Evolutionary conservation across 2,329 filamentous ascomycete genomes (phyloP).

Genomic region (Stachybotrys chartarum): DNA sequence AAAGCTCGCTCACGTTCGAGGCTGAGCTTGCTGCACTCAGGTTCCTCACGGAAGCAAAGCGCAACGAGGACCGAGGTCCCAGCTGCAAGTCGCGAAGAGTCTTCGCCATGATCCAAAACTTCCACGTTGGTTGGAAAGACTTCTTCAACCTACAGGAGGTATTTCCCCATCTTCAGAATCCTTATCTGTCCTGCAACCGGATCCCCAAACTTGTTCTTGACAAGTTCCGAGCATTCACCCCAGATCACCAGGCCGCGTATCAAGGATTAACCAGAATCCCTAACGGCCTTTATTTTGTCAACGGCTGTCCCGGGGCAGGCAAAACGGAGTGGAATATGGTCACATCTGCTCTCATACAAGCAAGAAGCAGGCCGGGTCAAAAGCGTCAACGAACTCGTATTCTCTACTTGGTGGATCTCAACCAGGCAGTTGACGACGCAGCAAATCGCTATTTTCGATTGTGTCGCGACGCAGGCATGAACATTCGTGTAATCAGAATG

Average conservation of each 20-base stretch:
- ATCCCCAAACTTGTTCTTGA: constrained; percentile 17
- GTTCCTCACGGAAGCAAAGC: constrained; percentile 13
- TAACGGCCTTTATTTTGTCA: constrained; percentile 35
- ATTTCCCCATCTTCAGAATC: constrained; percentile 27
- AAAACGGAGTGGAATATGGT: constrained; percentile 41
- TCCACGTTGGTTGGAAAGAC: constrained; percentile 12
- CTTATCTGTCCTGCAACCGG: constrained; percentile 6
- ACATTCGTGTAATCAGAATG: constrained; percentile 29
- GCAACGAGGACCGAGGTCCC: constrained; percentile 9
- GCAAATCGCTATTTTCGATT: constrained; percentile 32
- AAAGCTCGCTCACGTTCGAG: constrained; percentile 19
- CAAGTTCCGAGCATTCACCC: constrained; percentile 25
- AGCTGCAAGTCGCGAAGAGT: constrained; percentile 14
- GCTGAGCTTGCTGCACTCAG: constrained; percentile 23
- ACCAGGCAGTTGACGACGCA: constrained; percentile 38
- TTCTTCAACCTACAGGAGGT: constrained; percentile 14
- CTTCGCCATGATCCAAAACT: constrained; percentile 25
- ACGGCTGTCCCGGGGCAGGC: constrained; percentile 39
- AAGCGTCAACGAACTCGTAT: constrained; percentile 23
- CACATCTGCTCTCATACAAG: constrained; percentile 29
- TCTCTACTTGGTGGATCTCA: constrained; percentile 39
- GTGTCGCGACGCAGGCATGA: constrained; percentile 25
- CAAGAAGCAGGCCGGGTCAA: constrained; percentile 14
- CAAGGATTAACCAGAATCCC: constrained; percentile 26
- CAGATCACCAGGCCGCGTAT: constrained; percentile 30